Conservation (phyloP, 257 asterid genomes). For the Linderniella brevidens region DNA sequence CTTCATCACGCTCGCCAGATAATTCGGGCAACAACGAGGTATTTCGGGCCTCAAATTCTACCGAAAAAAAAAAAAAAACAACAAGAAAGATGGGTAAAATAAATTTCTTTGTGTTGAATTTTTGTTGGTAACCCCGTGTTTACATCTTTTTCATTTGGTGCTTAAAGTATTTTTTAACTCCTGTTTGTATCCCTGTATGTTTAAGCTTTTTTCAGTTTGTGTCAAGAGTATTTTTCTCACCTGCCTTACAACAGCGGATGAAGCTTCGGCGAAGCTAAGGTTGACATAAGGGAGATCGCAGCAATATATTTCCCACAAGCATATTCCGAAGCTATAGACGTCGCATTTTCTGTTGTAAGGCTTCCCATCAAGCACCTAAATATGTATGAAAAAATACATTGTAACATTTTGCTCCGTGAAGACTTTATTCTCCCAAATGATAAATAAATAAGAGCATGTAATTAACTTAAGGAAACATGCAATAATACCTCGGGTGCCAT, state of each 20-base stretch:
- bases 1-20: constrained; percentile 44
- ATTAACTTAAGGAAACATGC: too few relatives aligned
- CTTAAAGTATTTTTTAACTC: too few relatives aligned
- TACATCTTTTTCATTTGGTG: not conserved
- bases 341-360: constrained; percentile 94
- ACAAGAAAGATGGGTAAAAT: too few relatives aligned
- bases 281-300: constrained; percentile 80
- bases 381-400: not conserved
- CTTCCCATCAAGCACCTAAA: constrained; percentile 81
- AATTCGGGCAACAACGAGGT: constrained; percentile 67
- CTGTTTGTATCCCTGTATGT: too few relatives aligned
- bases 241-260: constrained; percentile 90
- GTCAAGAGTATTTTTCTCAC: too few relatives aligned
- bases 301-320: constrained; percentile 92
- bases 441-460: too few relatives aligned
- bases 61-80: not conserved
- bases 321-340: constrained; percentile 82
- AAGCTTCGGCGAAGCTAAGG: constrained; percentile 83
- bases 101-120: too few relatives aligned
- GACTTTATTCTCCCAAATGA: too few relatives aligned
- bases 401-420: too few relatives aligned
- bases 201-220: too few relatives aligned
- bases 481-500: constrained; percentile 96
- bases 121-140: not conserved
- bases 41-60: constrained; percentile 63